phyloP scores from a whole-genome alignment of 805 yeast genomes.

The Wickerhamomyces subpelliculosus region DNA sequence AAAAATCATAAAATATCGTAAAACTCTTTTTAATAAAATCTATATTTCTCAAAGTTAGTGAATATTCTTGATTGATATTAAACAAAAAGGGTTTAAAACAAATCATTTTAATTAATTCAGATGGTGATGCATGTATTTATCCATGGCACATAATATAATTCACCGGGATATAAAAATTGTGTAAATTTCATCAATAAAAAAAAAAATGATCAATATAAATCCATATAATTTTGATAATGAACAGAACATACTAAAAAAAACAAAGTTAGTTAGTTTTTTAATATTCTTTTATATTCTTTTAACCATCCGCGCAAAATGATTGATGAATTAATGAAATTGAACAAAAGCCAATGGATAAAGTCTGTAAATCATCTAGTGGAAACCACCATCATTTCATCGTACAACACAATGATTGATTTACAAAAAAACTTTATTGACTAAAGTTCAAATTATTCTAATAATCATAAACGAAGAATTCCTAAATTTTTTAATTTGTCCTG shows the following conservation, averaged over 20 bases:
- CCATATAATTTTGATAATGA: neutral
- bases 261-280: slow-evolving; percentile 3
- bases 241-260: slow-evolving; percentile 1
- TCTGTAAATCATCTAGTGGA: too few species aligned
- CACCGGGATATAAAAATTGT: slow-evolving; percentile 35
- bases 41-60: slow-evolving; percentile 2
- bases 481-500: slow-evolving; percentile 55
- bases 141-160: slow-evolving; percentile 65
- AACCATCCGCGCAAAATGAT: too few species aligned
- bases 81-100: neutral
- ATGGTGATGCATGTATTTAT: slow-evolving; percentile 97
- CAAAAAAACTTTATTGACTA: too few species aligned
- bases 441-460: slow-evolving; percentile 14
- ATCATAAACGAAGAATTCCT: slow-evolving; percentile 81
- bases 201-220: neutral
- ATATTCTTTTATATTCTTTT: too few species aligned
- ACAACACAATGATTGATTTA: too few species aligned
- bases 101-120: slow-evolving; percentile 41
- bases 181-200: slow-evolving; percentile 16
- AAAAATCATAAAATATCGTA: slow-evolving; percentile 5
- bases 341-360: too few species aligned
- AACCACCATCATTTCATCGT: too few species aligned
- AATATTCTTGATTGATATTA: neutral
- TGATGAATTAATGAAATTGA: too few species aligned
- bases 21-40: neutral